These are phyloP conservation scores for Trichoderma orchidacearum DNA, from an alignment of 495 filamentous ascomycete genomes.

Conservation along the genomic window DNA sequence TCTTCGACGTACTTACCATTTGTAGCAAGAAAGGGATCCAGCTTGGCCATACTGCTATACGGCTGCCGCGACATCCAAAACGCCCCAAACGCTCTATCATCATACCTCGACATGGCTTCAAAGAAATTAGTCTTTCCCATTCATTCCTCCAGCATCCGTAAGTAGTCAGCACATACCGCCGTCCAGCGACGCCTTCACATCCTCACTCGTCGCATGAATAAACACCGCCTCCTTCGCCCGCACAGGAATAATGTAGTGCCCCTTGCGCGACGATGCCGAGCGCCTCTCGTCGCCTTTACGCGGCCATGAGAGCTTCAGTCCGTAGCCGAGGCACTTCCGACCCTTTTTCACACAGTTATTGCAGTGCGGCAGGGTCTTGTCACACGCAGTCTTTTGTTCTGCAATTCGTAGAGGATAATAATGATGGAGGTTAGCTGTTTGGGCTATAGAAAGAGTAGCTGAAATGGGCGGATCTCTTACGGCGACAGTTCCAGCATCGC, in stretches of 20 bases:
- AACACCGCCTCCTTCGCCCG: not conserved
- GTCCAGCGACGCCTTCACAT: constrained; percentile 2
- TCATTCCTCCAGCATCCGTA: too few relatives aligned
- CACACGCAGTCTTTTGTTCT: constrained; percentile 11
- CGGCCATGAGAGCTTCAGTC: constrained; percentile 12
- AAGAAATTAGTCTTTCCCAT: too few relatives aligned
- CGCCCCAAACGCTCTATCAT: not conserved
- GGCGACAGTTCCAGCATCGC: constrained; percentile 1
- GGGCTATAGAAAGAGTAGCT: not conserved
- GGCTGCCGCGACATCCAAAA: not conserved
- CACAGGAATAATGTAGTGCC: constrained; percentile 2
- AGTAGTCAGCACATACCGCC: too few relatives aligned
- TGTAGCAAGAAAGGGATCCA: not conserved
- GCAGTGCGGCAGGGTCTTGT: constrained; percentile 8
- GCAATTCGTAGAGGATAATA: not conserved
- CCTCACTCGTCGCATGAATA: constrained; percentile 5
- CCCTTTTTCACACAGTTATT: constrained; percentile 7
- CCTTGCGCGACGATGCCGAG: not conserved
- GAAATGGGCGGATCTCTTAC: not conserved
- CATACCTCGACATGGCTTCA: not conserved
- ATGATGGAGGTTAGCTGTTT: not conserved
- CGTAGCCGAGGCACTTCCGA: constrained; percentile 9
- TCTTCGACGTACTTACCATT: not conserved
- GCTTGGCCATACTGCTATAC: not conserved
- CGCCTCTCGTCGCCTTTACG: constrained; percentile 5